These are phyloP conservation scores for Colletotrichum nymphaeae DNA, from an alignment of 2,329 filamentous ascomycete genomes.

Conservation along the genomic window DNA sequence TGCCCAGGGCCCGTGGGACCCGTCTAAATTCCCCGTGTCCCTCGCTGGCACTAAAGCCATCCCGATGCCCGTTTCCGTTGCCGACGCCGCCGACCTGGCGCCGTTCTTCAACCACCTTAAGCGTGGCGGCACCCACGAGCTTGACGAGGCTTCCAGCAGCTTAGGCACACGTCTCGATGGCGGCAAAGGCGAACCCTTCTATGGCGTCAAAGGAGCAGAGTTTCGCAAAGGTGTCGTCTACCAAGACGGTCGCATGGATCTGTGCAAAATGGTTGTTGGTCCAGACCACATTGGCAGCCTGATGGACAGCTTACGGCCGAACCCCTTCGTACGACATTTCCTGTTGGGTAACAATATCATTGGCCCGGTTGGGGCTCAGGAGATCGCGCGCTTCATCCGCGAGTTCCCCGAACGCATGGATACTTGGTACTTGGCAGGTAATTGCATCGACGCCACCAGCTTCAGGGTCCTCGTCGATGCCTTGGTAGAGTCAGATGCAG, in stretches of 20 bases:
- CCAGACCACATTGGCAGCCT: slow-evolving; percentile 61
- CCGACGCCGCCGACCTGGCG: slow-evolving; percentile 44
- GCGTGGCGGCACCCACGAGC: slow-evolving; percentile 44
- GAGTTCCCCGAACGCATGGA: slow-evolving; percentile 60
- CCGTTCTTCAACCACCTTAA: slow-evolving; percentile 48
- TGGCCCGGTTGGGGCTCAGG: slow-evolving; percentile 58
- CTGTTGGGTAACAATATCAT: slow-evolving; percentile 67
- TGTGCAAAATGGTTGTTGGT: slow-evolving; percentile 67
- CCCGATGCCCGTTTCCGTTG: slow-evolving; percentile 48
- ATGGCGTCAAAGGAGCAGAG: slow-evolving; percentile 48
- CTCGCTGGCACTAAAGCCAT: slow-evolving; percentile 45
- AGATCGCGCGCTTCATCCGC: slow-evolving; percentile 57
- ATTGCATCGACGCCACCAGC: slow-evolving; percentile 58
- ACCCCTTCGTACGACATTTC: slow-evolving; percentile 62
- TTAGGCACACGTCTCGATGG: slow-evolving; percentile 42
- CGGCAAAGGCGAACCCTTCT: slow-evolving; percentile 51
- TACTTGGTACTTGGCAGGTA: slow-evolving; percentile 67
- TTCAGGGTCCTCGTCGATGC: slow-evolving; percentile 57
- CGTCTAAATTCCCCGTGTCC: slow-evolving; percentile 44
- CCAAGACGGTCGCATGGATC: slow-evolving; percentile 63
- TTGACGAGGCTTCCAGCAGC: slow-evolving; percentile 39
- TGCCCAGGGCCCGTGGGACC: slow-evolving; percentile 48
- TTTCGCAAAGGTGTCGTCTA: slow-evolving; percentile 56
- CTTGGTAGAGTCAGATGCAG: slow-evolving; percentile 53
- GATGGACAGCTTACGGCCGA: slow-evolving; percentile 59